Evolutionary conservation across 140 eudicot genomes (phyloP), one percentile per base, ranked within the genome.

Genomic region (Ambrosia hybrid): DNA sequence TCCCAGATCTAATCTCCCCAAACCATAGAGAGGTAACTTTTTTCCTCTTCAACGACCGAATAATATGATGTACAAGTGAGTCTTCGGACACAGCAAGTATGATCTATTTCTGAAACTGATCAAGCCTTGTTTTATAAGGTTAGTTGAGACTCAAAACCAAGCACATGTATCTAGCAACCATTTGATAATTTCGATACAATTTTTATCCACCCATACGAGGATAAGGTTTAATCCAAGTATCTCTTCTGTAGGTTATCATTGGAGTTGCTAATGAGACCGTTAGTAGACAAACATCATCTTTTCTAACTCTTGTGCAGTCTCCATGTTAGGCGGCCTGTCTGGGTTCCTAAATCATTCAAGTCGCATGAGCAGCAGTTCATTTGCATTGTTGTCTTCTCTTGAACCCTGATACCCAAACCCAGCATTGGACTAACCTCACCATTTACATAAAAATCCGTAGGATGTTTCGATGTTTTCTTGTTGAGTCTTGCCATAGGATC

Each of bases 31-130:
- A n/a, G n/a, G n/a, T n/a, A n/a, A n/a, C n/a, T n/a, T n/a, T n/a
- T n/a, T n/a, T n/a, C n/a, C n/a, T n/a, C n/a, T n/a, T n/a, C n/a
- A n/a, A n/a, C n/a, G n/a, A n/a, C n/a, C n/a, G n/a, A n/a, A n/a
- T n/a, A n/a, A n/a, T n/a, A n/a, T n/a, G n/a, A n/a, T n/a, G n/a
- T n/a, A n/a, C n/a, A n/a, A n/a, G n/a, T n/a, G n/a, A n/a, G 52
- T 68, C 66, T 76, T 63, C 73, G 62, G 9, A 78, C 70, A 13
- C 86, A 69, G 53, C 67, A 79, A 73, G 75, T 60, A 72, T 82
- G 79, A 79, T 58, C 30, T 58, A 46, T 39, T 62, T 64, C 51
- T 51, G 57, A 51, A 71, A 64, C 62, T 39, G 52, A 66, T 38
- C 30, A 51, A 21, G 16, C 37, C 63, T 48, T 72, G 69, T 12